Evolutionary conservation across 1,139 yeast species (phyloP).

Genomic region (Scheffersomyces lignicola): DNA sequence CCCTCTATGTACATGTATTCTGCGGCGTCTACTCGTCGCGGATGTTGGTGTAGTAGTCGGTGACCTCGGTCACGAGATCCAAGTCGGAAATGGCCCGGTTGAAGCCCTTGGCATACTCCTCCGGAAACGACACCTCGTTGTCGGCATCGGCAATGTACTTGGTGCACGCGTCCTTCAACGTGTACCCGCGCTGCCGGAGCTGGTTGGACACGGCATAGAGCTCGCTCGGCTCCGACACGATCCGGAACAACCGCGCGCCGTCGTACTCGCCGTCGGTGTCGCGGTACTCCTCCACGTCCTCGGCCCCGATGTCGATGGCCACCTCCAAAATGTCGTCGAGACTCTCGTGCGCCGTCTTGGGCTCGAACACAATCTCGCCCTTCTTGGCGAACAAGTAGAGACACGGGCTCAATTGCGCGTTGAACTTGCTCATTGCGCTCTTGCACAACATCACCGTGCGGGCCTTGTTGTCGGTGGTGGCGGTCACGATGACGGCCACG

Average conservation of each 20-base stretch:
- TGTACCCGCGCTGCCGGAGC: slow-evolving; percentile 54
- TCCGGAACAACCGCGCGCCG: slow-evolving; percentile 35
- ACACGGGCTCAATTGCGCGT: slow-evolving; percentile 77
- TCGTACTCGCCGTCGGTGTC: slow-evolving; percentile 44
- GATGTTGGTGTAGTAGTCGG: slow-evolving; percentile 68
- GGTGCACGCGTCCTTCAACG: slow-evolving; percentile 68
- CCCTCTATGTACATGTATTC: neutral
- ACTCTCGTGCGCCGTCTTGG: slow-evolving; percentile 36
- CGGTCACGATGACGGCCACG: slow-evolving; percentile 79
- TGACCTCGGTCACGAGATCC: slow-evolving; percentile 79
- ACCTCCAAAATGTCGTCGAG: slow-evolving; percentile 71
- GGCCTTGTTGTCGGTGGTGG: slow-evolving; percentile 84
- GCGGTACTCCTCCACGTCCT: slow-evolving; percentile 63
- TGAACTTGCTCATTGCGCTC: slow-evolving; percentile 69
- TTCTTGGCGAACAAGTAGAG: slow-evolving; percentile 71
- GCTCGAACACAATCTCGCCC: slow-evolving; percentile 64
- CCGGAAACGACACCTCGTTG: slow-evolving; percentile 53
- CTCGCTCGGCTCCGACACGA: slow-evolving; percentile 61
- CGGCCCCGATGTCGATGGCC: slow-evolving; percentile 80
- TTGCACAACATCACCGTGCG: slow-evolving; percentile 77
- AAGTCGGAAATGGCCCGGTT: slow-evolving; percentile 60
- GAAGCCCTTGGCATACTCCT: slow-evolving; percentile 50
- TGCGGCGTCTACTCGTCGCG: slow-evolving; percentile 16
- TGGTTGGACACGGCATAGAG: slow-evolving; percentile 61
- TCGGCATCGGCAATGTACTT: slow-evolving; percentile 68